phyloP scores from a whole-genome alignment of 75 land plant species.

The Pinus taeda region DNA sequence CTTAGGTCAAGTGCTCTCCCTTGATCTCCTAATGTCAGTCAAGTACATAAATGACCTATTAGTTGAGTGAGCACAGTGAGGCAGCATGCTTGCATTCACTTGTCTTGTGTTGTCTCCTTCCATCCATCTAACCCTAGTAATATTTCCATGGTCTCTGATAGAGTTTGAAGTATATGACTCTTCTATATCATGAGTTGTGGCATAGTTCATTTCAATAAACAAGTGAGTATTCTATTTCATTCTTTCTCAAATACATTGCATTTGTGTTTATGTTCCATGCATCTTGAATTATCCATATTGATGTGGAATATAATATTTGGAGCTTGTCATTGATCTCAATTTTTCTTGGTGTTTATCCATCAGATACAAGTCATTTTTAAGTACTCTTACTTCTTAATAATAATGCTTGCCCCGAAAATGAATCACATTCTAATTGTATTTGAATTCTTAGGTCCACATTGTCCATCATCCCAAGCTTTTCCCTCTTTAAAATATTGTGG shows the following conservation, averaged over 20 bases:
- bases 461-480: not conserved
- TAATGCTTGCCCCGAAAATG: not conserved
- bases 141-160: no score
- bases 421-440: not conserved
- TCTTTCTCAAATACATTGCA: not conserved
- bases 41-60: no score
- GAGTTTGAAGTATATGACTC: no score
- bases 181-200: conserved; percentile 60
- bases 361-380: not conserved
- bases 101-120: no score
- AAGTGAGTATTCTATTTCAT: conserved; percentile 35
- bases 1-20: no score
- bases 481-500: not conserved
- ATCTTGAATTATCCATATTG: not conserved
- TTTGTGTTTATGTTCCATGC: not conserved
- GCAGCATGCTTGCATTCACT: no score
- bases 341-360: not conserved
- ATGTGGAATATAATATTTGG: not conserved
- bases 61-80: no score
- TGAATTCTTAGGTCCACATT: not conserved
- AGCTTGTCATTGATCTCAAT: not conserved
- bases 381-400: not conserved
- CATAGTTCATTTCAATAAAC: conserved; percentile 89
- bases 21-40: no score
- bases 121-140: no score